These are phyloP conservation scores for Agroathelia rolfsii DNA, from an alignment of 1,284 basidiomycete genomes.

Conservation along the genomic window DNA sequence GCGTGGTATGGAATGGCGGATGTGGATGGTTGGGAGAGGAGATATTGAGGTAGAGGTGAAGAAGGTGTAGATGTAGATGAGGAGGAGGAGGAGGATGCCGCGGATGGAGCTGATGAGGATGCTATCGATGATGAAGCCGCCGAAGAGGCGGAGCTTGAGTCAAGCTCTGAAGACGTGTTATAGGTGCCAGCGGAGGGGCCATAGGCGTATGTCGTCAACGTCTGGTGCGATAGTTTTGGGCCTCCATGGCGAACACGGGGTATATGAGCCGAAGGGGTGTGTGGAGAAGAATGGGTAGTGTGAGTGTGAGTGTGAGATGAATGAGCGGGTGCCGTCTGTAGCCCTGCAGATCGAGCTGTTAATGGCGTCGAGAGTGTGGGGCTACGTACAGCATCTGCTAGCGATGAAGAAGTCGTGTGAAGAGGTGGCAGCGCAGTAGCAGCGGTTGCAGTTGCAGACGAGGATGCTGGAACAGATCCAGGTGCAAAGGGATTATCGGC, in stretches of 20 bases:
- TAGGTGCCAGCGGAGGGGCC: too few relatives aligned
- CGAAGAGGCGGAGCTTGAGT: not conserved
- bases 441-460: too few relatives aligned
- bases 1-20: constrained; percentile 41
- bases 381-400: too few relatives aligned
- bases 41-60: constrained; percentile 5
- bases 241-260: too few relatives aligned
- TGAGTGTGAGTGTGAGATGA: not conserved
- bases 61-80: constrained; percentile 15
- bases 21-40: constrained; percentile 18
- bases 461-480: too few relatives aligned
- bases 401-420: too few relatives aligned
- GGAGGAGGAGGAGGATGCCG: constrained; percentile 12
- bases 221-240: constrained; percentile 14
- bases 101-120: constrained; percentile 12
- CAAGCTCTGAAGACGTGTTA: too few relatives aligned
- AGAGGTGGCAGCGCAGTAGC: too few relatives aligned
- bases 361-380: too few relatives aligned
- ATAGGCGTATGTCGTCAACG: constrained; percentile 6
- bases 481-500: too few relatives aligned
- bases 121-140: not conserved
- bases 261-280: constrained; percentile 17
- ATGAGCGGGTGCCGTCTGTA: not conserved
- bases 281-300: constrained; percentile 12
- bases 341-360: not conserved